Conservation (phyloP, 768 basidiomycete species). For the Macrocybe gigantea region DNA sequence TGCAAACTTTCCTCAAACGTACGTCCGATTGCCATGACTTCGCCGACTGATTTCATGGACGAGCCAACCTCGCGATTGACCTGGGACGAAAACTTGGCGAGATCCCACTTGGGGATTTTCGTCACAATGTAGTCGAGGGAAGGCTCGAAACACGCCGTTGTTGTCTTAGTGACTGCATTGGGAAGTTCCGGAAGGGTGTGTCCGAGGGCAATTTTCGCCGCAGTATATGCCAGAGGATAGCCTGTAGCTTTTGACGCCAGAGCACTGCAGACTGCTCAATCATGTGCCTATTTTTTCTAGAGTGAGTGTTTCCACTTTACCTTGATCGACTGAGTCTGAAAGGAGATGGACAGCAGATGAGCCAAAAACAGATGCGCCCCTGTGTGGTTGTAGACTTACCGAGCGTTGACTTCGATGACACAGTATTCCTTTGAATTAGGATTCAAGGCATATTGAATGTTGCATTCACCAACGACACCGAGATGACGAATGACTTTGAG, state of each 20-base stretch:
- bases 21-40: constrained; percentile 99
- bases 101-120: constrained; percentile 99
- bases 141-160: constrained; percentile 98
- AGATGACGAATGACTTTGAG: constrained; percentile 93
- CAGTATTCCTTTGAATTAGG: constrained; percentile 91
- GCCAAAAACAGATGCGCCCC: constrained; percentile 2
- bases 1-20: constrained; percentile 98
- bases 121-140: constrained; percentile 99
- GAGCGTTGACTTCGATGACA: constrained; percentile 97
- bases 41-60: constrained; percentile 98
- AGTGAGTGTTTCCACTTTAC: constrained; percentile 24
- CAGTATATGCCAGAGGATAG: constrained; percentile 98
- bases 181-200: constrained; percentile 96
- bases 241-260: constrained; percentile 98
- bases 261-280: constrained; percentile 43
- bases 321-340: constrained; percentile 73
- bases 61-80: constrained; percentile 95
- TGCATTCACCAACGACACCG: constrained; percentile 91
- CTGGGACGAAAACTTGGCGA: constrained; percentile 93
- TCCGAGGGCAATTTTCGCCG: constrained; percentile 97
- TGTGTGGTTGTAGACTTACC: constrained; percentile 37
- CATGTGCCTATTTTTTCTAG: neutral
- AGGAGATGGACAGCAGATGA: constrained; percentile 4
- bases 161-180: constrained; percentile 98
- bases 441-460: constrained; percentile 98